Base-by-base conservation (phyloP, 495 filamentous ascomycete genomes). In the Xylaria sp. region DNA sequence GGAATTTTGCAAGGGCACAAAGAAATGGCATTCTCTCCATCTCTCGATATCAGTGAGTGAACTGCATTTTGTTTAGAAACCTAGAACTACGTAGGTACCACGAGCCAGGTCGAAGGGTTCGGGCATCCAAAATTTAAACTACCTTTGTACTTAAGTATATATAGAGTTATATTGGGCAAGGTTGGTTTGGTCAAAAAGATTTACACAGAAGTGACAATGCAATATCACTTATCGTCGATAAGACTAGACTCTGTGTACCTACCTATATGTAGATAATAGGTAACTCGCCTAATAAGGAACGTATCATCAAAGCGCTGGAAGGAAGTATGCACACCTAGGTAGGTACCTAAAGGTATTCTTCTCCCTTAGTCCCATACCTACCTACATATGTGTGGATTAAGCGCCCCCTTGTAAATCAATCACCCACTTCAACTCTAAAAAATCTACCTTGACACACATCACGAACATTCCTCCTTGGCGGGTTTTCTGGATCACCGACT, bases 201-300 rank as follows among this genome's bases (percentile, higher is more conserved):
- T 48, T 19, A 21, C 7, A 0, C 21, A 59, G 33, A n/a, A 59
- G 31, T 37, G 29, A 24, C 17, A 33, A 12, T 37, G 33, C 3
- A 9, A 40, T 14, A 61, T 35, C 57, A n/a, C 33, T 61, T 61
- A 61, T 61, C 35, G 3, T 24, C 35, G 57, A 61, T 61, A 61
- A 61, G 57, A 41, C 57, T 52, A 61, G 57, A 41, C 57, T 52
- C n/a, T 24, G 35, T 4, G 33, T 63, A 33, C 53, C 15, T n/a
- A 19, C 44, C 44, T 37, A 46, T 15, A 46, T n/a, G 12, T 46
- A 46, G 5, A n/a, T n/a, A n/a, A n/a, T 55, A 55, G 26, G 52
- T 55, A 31, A 17, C 52, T 55, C 8, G 26, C 26, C 11, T 17
- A 17, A 8, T n/a, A n/a, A n/a, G n/a, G n/a, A n/a, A n/a, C n/a